Conservation (phyloP, 2,329 filamentous ascomycete species). For the Apiospora malaysiana region DNA sequence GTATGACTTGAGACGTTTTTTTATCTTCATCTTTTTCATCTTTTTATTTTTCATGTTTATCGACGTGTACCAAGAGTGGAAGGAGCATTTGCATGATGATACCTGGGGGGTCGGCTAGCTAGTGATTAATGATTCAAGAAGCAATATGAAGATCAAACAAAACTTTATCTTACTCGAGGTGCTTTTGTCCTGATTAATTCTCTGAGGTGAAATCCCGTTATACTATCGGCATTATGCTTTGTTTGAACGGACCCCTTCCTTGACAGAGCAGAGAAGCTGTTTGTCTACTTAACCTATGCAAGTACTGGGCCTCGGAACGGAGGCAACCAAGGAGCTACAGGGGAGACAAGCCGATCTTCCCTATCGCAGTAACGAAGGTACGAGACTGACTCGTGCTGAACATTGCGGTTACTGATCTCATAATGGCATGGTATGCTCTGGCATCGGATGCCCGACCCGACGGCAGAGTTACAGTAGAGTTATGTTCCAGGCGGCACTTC, state of each 20-base stretch:
- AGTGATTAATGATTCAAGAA: not conserved
- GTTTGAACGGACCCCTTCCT: not conserved
- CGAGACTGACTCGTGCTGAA: too few species aligned
- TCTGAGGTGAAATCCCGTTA: not conserved
- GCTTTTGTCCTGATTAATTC: not conserved
- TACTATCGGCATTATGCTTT: not conserved
- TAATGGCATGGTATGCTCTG: too few species aligned
- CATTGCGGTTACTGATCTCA: too few species aligned
- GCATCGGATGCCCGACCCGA: too few species aligned
- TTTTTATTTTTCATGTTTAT: not conserved
- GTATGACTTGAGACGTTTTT: conserved; percentile 11
- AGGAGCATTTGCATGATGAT: conserved; percentile 12
- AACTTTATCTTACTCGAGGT: not conserved
- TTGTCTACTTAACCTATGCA: too few species aligned
- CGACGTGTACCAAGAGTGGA: not conserved
- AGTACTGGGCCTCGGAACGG: too few species aligned
- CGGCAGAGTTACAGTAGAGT: too few species aligned
- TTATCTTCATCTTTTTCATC: not conserved
- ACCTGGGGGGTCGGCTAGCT: not conserved
- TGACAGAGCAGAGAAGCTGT: too few species aligned
- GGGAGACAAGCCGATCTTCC: too few species aligned
- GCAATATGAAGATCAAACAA: not conserved
- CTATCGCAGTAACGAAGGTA: too few species aligned
- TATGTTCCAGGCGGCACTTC: too few species aligned
- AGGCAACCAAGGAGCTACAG: too few species aligned